Conservation (phyloP, 2,329 filamentous ascomycete genomes). For the Corynespora cassiicola region DNA sequence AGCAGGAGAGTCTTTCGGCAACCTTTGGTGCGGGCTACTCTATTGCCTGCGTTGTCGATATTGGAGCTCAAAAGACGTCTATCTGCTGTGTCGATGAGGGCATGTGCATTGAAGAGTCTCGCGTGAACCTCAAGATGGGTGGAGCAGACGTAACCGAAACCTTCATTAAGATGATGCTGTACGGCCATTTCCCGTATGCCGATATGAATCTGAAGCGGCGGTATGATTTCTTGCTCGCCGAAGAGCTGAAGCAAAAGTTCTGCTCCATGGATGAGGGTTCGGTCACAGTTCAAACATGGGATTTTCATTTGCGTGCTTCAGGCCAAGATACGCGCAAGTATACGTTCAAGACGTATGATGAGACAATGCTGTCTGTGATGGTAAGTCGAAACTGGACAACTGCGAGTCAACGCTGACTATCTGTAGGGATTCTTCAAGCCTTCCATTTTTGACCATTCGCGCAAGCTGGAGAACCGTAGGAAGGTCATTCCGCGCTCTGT, state of each 20-base stretch:
- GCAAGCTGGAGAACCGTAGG: slow-evolving; percentile 80
- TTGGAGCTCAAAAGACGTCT: slow-evolving; percentile 96
- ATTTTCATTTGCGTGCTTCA: slow-evolving; percentile 88
- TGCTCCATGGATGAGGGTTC: slow-evolving; percentile 91
- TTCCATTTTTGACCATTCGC: slow-evolving; percentile 79
- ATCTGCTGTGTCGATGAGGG: slow-evolving; percentile 97
- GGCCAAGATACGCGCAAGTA: slow-evolving; percentile 92
- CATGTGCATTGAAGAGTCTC: slow-evolving; percentile 90
- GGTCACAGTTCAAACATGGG: slow-evolving; percentile 84
- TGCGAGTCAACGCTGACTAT: slow-evolving; percentile 18
- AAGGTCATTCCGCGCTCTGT: slow-evolving; percentile 86
- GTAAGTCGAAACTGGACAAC: slow-evolving; percentile 36
- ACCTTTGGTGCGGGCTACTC: slow-evolving; percentile 96
- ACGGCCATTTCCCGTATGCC: slow-evolving; percentile 92
- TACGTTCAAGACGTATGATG: slow-evolving; percentile 95
- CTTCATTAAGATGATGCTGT: slow-evolving; percentile 97
- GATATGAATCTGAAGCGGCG: slow-evolving; percentile 90
- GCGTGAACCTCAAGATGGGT: slow-evolving; percentile 93
- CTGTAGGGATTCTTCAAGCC: slow-evolving; percentile 83
- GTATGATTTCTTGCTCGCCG: slow-evolving; percentile 91
- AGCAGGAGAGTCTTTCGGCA: slow-evolving; percentile 93
- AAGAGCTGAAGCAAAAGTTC: slow-evolving; percentile 93
- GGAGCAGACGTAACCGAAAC: slow-evolving; percentile 92
- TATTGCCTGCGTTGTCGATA: slow-evolving; percentile 91
- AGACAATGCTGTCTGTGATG: slow-evolving; percentile 92